Percentiles rank a stretch among this genome's conserved stretches.
These are phyloP conservation scores for Ramaria sp. DNA, from an alignment of 768 basidiomycete genomes.

Conservation along the genomic window DNA sequence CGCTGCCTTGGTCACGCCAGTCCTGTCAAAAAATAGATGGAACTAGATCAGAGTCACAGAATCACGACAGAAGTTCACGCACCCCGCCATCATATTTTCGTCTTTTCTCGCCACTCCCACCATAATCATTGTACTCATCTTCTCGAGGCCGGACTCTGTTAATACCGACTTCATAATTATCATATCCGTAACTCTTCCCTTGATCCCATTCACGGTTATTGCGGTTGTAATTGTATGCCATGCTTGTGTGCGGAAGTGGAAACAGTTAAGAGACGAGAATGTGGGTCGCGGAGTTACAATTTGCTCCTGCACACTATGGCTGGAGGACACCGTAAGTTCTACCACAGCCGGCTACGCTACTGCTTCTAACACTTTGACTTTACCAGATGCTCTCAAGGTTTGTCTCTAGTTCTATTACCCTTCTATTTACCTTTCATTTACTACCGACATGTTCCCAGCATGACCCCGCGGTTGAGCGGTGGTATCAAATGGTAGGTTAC, in stretches of 20 bases:
- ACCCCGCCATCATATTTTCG: slow-evolving; percentile 74
- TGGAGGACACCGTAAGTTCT: slow-evolving; percentile 46
- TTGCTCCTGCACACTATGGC: slow-evolving; percentile 32
- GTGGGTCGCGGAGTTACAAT: slow-evolving; percentile 7
- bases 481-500: slow-evolving; percentile 44
- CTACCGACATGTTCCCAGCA: slow-evolving; percentile 20
- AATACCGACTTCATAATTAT: slow-evolving; percentile 22
- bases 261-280: slow-evolving; percentile 13
- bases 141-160: slow-evolving; percentile 46
- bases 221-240: slow-evolving; percentile 46
- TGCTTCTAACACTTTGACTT: slow-evolving; percentile 17
- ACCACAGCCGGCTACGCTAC: not conserved
- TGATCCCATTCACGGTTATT: slow-evolving; percentile 67
- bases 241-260: slow-evolving; percentile 17
- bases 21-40: slow-evolving; percentile 7
- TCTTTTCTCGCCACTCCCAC: slow-evolving; percentile 56
- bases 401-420: slow-evolving; percentile 1
- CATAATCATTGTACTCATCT: slow-evolving; percentile 41
- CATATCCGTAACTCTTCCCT: slow-evolving; percentile 49
- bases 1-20: slow-evolving; percentile 18
- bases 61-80: slow-evolving; percentile 18
- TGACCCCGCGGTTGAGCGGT: slow-evolving; percentile 47
- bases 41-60: not conserved
- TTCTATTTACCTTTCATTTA: not conserved
- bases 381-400: slow-evolving; percentile 41